These are phyloP conservation scores for Neurospora tetrasperma DNA, from an alignment of 495 filamentous ascomycete species.

Conservation along the genomic window DNA sequence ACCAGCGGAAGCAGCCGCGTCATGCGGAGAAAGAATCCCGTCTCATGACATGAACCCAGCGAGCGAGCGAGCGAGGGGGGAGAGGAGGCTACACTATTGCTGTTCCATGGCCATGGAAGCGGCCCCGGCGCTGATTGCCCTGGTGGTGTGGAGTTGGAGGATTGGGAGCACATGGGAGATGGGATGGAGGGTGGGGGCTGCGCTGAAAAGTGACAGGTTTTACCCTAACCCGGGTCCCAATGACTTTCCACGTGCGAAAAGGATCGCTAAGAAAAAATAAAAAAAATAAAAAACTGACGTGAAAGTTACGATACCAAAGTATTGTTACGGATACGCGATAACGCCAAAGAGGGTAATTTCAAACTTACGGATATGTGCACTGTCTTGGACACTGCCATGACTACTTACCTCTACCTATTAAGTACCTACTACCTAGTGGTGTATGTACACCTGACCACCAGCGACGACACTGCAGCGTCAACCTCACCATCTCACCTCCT, in stretches of 20 bases:
- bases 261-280: too few relatives aligned
- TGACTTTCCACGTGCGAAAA: not conserved
- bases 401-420: too few relatives aligned
- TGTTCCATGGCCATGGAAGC: constrained; percentile 1
- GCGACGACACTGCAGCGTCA: not conserved
- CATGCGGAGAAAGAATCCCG: not conserved
- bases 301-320: not conserved
- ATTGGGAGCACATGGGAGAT: not conserved
- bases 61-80: not conserved
- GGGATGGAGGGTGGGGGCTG: not conserved
- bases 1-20: not conserved
- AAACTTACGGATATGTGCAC: not conserved
- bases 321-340: not conserved
- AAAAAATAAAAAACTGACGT: not conserved
- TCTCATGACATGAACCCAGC: not conserved
- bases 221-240: not conserved
- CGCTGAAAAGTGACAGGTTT: not conserved
- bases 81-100: not conserved
- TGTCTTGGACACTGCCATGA: not conserved
- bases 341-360: not conserved
- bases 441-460: not conserved
- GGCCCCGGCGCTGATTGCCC: not conserved
- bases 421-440: too few relatives aligned
- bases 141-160: not conserved
- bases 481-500: not conserved